Evolutionary conservation across 345 rosid genomes (phyloP).

Genomic region (Hypericum perforatum): DNA sequence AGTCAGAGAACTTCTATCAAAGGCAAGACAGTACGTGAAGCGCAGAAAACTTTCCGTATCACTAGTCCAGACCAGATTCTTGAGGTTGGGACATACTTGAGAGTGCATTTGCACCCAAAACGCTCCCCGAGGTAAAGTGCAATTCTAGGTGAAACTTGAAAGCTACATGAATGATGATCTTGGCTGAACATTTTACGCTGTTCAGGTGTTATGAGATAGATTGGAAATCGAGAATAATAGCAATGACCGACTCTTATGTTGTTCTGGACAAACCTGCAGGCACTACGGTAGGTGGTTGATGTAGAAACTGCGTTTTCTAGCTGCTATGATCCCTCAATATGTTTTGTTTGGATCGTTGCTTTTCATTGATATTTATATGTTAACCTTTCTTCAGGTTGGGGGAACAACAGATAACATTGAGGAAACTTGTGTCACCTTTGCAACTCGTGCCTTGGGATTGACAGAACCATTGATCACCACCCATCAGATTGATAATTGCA

Average conservation of each 20-base stretch:
- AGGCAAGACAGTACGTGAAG: conserved; percentile 82
- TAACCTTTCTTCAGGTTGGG: conserved; percentile 50
- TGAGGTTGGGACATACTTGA: conserved; percentile 77
- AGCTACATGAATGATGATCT: background rate
- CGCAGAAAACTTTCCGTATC: conserved; percentile 81
- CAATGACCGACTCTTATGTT: conserved; percentile 63
- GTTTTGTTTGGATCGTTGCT: too few species aligned
- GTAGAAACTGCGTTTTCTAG: background rate
- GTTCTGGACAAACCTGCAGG: conserved; percentile 94
- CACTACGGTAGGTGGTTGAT: conserved; percentile 57
- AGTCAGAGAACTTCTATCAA: conserved; percentile 59
- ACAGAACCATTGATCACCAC: conserved; percentile 58
- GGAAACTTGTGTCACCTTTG: conserved; percentile 88
- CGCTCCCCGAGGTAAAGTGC: conserved; percentile 68
- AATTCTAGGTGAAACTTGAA: background rate
- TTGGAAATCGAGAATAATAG: conserved; percentile 74
- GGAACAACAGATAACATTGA: conserved; percentile 88
- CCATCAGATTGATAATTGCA: conserved; percentile 95
- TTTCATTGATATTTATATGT: too few species aligned
- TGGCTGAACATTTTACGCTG: conserved; percentile 1
- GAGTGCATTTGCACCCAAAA: conserved; percentile 88
- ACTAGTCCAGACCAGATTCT: conserved; percentile 46
- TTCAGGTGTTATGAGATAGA: conserved; percentile 83
- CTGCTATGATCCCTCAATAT: too few species aligned
- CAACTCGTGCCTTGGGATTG: conserved; percentile 64